Percentiles rank a stretch among this genome's conserved stretches.
Conservation (phyloP, 2,329 filamentous ascomycete genomes). For the Colletotrichum shisoi region DNA sequence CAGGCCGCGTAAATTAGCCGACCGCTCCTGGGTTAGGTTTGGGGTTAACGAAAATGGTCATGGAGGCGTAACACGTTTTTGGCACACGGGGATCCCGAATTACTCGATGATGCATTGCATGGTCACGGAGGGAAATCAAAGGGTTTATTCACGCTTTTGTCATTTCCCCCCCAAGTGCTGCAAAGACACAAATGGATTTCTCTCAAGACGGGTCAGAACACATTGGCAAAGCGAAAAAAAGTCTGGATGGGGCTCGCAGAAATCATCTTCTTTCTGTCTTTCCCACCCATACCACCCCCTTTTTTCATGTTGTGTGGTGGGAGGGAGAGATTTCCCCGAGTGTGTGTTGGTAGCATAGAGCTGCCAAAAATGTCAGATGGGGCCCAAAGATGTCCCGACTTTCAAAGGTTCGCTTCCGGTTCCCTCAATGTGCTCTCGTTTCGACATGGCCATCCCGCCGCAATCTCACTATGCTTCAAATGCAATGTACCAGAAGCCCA, state of each 20-base stretch:
- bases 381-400: slow-evolving; percentile 37
- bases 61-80: slow-evolving; percentile 41
- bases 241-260: slow-evolving; percentile 33
- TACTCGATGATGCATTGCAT: slow-evolving; percentile 40
- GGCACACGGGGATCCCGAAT: slow-evolving; percentile 39
- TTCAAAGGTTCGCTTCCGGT: slow-evolving; percentile 20
- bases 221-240: slow-evolving; percentile 36
- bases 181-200: slow-evolving; percentile 39
- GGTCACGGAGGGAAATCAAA: slow-evolving; percentile 40
- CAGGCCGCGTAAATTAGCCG: slow-evolving; percentile 37
- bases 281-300: slow-evolving; percentile 10
- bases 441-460: too few species aligned
- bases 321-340: slow-evolving; percentile 33
- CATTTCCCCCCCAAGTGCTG: slow-evolving; percentile 35
- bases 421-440: slow-evolving; percentile 10
- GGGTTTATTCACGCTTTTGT: slow-evolving; percentile 39
- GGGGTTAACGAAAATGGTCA: slow-evolving; percentile 39
- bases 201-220: slow-evolving; percentile 34
- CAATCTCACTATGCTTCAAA: too few species aligned
- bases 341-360: slow-evolving; percentile 38
- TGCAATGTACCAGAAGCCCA: too few species aligned
- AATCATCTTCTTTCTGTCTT: slow-evolving; percentile 24
- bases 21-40: slow-evolving; percentile 38
- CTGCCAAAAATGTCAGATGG: slow-evolving; percentile 38
- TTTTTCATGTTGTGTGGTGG: slow-evolving; percentile 14